Conservation (phyloP, 139 green algal genomes). For the Haematococcus lacustris region DNA sequence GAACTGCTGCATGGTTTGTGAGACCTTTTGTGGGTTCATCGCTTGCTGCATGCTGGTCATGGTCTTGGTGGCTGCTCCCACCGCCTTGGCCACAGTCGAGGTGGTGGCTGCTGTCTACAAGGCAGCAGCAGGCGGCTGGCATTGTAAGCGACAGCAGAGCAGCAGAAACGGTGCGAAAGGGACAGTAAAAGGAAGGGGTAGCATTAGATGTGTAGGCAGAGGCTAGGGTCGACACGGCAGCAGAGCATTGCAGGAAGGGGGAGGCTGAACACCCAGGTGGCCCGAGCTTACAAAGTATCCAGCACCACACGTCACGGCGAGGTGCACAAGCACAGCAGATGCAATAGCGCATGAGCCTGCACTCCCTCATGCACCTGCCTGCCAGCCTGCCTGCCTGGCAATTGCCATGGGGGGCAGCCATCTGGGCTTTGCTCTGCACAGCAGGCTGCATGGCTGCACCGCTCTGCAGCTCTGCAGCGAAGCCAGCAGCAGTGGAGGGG, state of each 20-base stretch:
- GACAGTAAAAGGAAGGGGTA: too few relatives aligned
- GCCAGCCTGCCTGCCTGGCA: neutral
- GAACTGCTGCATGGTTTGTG: constrained; percentile 50
- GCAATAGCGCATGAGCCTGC: neutral
- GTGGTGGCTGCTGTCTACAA: constrained; percentile 61
- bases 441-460: neutral
- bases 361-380: neutral
- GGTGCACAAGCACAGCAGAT: too few relatives aligned
- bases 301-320: too few relatives aligned
- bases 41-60: constrained; percentile 52
- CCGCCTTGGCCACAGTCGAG: constrained; percentile 39
- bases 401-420: neutral
- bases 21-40: constrained; percentile 37
- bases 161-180: neutral
- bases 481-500: neutral
- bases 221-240: too few relatives aligned
- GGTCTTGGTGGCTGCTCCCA: constrained; percentile 46
- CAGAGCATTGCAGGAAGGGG: neutral
- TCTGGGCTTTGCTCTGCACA: neutral
- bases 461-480: neutral
- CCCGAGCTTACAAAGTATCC: too few relatives aligned
- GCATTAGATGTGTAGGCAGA: too few relatives aligned
- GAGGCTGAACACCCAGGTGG: too few relatives aligned
- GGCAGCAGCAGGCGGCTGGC: neutral
- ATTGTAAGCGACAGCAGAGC: neutral